Conservation (phyloP, 2,329 filamentous ascomycete genomes). For the Sporothrix euskadiensis region DNA sequence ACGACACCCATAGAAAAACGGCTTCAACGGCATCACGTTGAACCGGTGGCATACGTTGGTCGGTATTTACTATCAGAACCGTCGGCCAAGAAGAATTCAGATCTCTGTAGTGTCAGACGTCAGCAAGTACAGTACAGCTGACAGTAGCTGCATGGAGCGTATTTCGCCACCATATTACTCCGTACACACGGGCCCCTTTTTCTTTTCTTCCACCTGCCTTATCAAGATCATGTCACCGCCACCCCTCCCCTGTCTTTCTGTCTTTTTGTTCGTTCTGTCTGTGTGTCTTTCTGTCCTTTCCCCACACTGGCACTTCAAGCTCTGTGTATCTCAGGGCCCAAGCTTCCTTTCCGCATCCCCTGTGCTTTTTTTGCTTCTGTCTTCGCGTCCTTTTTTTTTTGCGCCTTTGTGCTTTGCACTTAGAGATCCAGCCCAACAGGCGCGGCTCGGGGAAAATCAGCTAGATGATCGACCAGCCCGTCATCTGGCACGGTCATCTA, state of each 20-base stretch:
- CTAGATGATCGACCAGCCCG: neutral
- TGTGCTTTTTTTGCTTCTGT: neutral
- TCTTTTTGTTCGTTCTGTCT: neutral
- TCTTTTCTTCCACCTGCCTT: neutral
- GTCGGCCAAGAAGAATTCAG: neutral
- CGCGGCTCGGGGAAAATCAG: neutral
- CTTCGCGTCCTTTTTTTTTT: neutral
- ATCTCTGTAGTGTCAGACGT: neutral
- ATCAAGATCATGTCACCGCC: slow-evolving; percentile 5
- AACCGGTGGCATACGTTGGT: neutral
- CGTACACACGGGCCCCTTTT: neutral
- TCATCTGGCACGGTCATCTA: neutral
- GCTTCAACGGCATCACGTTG: neutral
- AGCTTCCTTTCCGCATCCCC: neutral
- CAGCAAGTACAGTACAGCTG: too few relatives aligned
- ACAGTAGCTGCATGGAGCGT: neutral
- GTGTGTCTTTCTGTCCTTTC: neutral
- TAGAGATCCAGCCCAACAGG: neutral
- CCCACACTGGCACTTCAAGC: neutral
- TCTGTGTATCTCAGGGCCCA: neutral
- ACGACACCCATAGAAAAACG: neutral
- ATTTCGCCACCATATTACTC: neutral
- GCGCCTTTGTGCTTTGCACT: neutral
- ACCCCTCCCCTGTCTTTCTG: neutral
- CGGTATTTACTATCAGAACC: neutral